These are phyloP conservation scores for Diaporthe citrichinensis DNA, from an alignment of 2,329 filamentous ascomycete genomes.

Conservation along the genomic window DNA sequence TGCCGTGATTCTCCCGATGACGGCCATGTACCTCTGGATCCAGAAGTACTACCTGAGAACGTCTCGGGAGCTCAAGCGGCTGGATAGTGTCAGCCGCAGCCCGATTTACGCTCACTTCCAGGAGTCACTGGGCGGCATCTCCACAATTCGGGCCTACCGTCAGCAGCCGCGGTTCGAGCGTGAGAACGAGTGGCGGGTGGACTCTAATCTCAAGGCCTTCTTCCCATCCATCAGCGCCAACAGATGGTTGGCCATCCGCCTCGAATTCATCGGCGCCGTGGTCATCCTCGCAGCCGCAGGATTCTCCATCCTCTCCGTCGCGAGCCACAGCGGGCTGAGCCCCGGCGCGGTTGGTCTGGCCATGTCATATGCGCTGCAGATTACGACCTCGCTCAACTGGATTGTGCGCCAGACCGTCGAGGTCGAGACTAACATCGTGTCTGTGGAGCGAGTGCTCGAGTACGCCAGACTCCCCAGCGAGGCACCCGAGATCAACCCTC, in stretches of 20 bases:
- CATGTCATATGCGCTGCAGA: conserved; percentile 98
- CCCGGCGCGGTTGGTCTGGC: conserved; percentile 88
- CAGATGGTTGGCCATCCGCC: conserved; percentile 92
- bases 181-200: conserved; percentile 98
- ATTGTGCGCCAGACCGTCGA: conserved; percentile 98
- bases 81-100: conserved; percentile 95
- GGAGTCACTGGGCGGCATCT: conserved; percentile 93
- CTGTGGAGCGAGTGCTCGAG: conserved; percentile 96
- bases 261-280: conserved; percentile 95
- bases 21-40: conserved; percentile 88
- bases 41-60: conserved; percentile 97
- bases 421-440: conserved; percentile 99
- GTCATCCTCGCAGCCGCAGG: conserved; percentile 91
- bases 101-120: conserved; percentile 99
- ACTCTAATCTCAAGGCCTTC: conserved; percentile 93
- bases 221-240: conserved; percentile 96
- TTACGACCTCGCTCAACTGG: conserved; percentile 98
- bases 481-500: conserved; percentile 92
- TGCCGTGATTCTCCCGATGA: conserved; percentile 84
- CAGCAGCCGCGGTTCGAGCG: conserved; percentile 89
- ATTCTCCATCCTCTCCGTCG: conserved; percentile 85
- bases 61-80: conserved; percentile 93
- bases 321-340: conserved; percentile 73
- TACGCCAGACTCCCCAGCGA: conserved; percentile 93
- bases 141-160: conserved; percentile 94